These are phyloP conservation scores for Colletotrichum aenigma DNA, from an alignment of 2,329 filamentous ascomycete species.

Conservation along the genomic window DNA sequence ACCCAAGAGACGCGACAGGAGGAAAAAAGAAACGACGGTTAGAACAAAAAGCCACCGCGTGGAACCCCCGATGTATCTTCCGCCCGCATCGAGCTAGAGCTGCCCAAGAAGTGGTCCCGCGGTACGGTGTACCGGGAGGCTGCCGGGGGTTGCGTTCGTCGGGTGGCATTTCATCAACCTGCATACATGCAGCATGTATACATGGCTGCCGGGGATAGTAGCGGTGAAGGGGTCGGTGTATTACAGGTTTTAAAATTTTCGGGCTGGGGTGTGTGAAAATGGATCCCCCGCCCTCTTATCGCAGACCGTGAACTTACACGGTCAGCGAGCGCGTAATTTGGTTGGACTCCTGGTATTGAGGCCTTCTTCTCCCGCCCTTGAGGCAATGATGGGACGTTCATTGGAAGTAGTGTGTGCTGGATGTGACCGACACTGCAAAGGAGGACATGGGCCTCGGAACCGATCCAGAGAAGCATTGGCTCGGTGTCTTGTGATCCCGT, in stretches of 20 bases:
- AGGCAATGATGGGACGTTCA: background rate
- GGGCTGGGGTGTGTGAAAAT: background rate
- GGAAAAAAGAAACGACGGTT: background rate
- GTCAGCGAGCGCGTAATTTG: background rate
- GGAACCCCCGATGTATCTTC: background rate
- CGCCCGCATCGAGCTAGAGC: conserved; percentile 13
- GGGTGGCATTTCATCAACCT: background rate
- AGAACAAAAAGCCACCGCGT: background rate
- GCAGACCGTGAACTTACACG: background rate
- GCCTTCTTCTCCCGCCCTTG: background rate
- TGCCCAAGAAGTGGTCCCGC: conserved; percentile 3
- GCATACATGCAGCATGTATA: background rate
- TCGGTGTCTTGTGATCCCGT: background rate
- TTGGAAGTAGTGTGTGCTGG: background rate
- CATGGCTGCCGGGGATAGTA: background rate
- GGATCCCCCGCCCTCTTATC: conserved; percentile 11
- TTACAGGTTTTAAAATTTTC: background rate
- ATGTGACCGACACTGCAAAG: background rate
- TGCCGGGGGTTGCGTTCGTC: background rate
- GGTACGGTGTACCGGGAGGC: conserved; percentile 11
- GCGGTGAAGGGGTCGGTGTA: conserved; percentile 20
- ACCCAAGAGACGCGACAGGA: background rate
- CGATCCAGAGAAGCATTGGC: background rate
- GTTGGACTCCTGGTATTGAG: background rate
- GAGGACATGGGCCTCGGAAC: background rate